These are phyloP conservation scores for Leishmania tarentolae DNA, from an alignment of 208 protist genomes.

Conservation along the genomic window DNA sequence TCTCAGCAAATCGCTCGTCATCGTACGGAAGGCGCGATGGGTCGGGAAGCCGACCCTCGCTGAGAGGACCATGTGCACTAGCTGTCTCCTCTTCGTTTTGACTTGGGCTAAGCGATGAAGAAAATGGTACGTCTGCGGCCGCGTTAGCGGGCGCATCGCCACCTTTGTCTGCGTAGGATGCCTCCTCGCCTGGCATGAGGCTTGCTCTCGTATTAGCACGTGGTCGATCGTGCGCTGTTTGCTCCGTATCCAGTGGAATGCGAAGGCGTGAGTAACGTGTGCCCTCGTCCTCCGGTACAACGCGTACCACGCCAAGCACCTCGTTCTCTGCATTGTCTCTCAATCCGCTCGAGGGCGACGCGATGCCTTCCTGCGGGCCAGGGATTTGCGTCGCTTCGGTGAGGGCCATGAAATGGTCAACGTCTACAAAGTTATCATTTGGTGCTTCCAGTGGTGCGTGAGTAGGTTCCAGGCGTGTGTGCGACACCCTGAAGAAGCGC, in stretches of 20 bases:
- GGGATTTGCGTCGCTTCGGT: background rate
- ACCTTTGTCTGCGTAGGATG: slow-evolving; percentile 15
- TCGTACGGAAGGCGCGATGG: slow-evolving; percentile 71
- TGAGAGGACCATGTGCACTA: no score
- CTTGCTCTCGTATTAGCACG: slow-evolving; percentile 51
- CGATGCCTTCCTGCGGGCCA: background rate
- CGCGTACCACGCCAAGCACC: slow-evolving; percentile 49
- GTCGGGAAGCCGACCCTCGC: slow-evolving; percentile 18
- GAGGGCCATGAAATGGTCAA: slow-evolving; percentile 24
- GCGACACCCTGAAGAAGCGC: background rate
- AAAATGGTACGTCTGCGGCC: background rate
- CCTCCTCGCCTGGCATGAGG: slow-evolving; percentile 30
- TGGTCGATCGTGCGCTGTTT: slow-evolving; percentile 4
- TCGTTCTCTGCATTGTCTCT: background rate
- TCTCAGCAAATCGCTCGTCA: slow-evolving; percentile 84
- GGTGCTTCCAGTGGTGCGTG: background rate
- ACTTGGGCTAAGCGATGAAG: background rate
- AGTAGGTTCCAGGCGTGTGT: background rate
- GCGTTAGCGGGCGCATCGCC: background rate
- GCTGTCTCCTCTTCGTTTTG: background rate
- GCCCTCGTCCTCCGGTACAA: slow-evolving; percentile 28
- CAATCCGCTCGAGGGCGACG: background rate
- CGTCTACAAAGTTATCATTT: slow-evolving; percentile 58
- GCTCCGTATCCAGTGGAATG: slow-evolving; percentile 39
- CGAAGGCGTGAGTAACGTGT: slow-evolving; percentile 60